Percentiles rank a stretch among this genome's conserved stretches.
These are phyloP conservation scores for Begonia peltatifolia DNA, from an alignment of 306 rosid species.

Conservation along the genomic window DNA sequence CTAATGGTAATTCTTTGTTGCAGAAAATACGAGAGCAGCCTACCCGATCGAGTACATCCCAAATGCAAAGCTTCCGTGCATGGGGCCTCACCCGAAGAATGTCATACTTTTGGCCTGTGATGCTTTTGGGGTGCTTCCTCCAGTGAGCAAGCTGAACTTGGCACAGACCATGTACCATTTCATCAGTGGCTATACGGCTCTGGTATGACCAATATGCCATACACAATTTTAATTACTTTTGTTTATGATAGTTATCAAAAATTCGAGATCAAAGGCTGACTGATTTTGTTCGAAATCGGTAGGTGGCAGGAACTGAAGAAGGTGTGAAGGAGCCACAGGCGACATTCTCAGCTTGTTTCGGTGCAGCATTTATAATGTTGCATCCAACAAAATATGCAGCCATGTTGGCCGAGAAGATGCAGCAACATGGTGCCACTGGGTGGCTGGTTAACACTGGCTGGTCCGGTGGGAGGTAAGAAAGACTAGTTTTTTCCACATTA, in stretches of 20 bases:
- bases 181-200: slow-evolving; percentile 87
- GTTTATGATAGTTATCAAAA: too few relatives aligned
- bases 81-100: slow-evolving; percentile 82
- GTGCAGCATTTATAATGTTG: slow-evolving; percentile 88
- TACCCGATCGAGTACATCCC: slow-evolving; percentile 91
- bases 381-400: slow-evolving; percentile 89
- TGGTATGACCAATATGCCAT: slow-evolving; percentile 27
- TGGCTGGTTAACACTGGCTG: slow-evolving; percentile 99
- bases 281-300: neutral
- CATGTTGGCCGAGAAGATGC: slow-evolving; percentile 90
- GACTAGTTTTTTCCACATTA: neutral
- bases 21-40: slow-evolving; percentile 86
- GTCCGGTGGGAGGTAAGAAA: slow-evolving; percentile 66
- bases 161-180: slow-evolving; percentile 96
- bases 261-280: too few relatives aligned
- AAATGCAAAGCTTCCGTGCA: slow-evolving; percentile 83
- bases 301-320: slow-evolving; percentile 94
- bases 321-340: slow-evolving; percentile 92
- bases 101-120: slow-evolving; percentile 87
- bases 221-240: too few relatives aligned
- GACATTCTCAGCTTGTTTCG: slow-evolving; percentile 93
- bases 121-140: slow-evolving; percentile 91
- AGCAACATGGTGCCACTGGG: slow-evolving; percentile 69
- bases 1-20: slow-evolving; percentile 6
- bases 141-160: slow-evolving; percentile 70